Base-by-base conservation (phyloP, 176 grass and related monocot species). In the Aegilops speltoides region DNA sequence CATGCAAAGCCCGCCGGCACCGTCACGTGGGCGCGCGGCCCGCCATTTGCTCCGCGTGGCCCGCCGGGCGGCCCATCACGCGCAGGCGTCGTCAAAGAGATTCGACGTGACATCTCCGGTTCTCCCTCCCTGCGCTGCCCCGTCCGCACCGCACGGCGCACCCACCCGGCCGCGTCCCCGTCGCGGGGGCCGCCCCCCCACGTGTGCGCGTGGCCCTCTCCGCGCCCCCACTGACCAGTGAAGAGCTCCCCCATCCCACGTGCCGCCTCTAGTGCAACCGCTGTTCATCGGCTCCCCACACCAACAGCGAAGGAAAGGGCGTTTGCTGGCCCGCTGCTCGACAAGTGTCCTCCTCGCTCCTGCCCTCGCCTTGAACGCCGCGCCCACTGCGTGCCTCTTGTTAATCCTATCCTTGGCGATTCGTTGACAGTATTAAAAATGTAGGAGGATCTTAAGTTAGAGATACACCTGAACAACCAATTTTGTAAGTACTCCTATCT, bases 1-100 rank as follows among this genome's bases (percentile, higher is more conserved):
- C 31, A 20, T 9, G 17, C 19, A 20, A 9, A 34, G 40, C 82
- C 88, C 63, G 79, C 84, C 88, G 72, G 84, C 84, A 80, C 33
- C 20, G 33, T 76, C 89, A 91, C 85, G 85, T 87, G 89, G 89
- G 32, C 60, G 46, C 34, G n/a, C 37, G 76, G 85, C 60, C 89
- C 85, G 57, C 26, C 46, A 20, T 26, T 15, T n/a, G 14, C 7
- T 50, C 24, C 1, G 7, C 33, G 7, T 43, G 5, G 15, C 7
- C 7, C 40, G 12, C 22, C 1, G 6, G n/a, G 8, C 78, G 48
- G 84, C 66, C 79, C 89, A 73, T 83, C 65, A 64, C 65, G 8
- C 37, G 45, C 67, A 28, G 56, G 56, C 56, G 56, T 59, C 56
- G 56, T 79, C 75, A 38, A 81, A 84, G 62, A 79, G 62, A 79